These are phyloP conservation scores for Aspergillus egyptiacus DNA, from an alignment of 495 filamentous ascomycete species.

Conservation along the genomic window DNA sequence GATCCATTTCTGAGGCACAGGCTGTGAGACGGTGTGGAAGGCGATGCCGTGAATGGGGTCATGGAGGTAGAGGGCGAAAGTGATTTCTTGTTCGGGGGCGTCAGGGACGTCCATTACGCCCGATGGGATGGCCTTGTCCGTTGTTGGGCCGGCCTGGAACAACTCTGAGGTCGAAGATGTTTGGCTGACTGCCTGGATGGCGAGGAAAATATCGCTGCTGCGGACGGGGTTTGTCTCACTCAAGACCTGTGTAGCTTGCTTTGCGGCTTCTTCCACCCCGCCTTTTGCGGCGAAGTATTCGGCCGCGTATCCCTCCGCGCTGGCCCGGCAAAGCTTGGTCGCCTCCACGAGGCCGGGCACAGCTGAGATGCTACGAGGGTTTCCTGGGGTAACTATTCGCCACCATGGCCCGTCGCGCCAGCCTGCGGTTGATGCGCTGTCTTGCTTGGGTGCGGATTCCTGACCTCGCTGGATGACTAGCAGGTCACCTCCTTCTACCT, in stretches of 20 bases:
- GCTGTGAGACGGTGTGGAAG: slow-evolving; percentile 77
- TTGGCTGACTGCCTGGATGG: slow-evolving; percentile 79
- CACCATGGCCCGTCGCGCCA: slow-evolving; percentile 98
- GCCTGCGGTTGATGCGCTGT: slow-evolving; percentile 50
- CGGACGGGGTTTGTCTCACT: slow-evolving; percentile 83
- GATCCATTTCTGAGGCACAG: slow-evolving; percentile 80
- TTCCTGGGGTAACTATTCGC: slow-evolving; percentile 57
- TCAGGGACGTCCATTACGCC: slow-evolving; percentile 46
- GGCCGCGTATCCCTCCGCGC: slow-evolving; percentile 76
- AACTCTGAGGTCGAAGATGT: slow-evolving; percentile 50
- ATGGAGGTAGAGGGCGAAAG: slow-evolving; percentile 86
- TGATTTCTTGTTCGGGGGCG: slow-evolving; percentile 53
- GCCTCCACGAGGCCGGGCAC: slow-evolving; percentile 78
- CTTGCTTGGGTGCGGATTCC: slow-evolving; percentile 67
- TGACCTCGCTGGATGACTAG: slow-evolving; percentile 90
- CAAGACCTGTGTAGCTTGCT: slow-evolving; percentile 64
- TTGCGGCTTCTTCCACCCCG: slow-evolving; percentile 73
- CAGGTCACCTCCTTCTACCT: slow-evolving; percentile 97
- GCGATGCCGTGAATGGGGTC: slow-evolving; percentile 90
- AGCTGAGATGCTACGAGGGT: slow-evolving; percentile 68
- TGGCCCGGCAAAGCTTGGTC: slow-evolving; percentile 80
- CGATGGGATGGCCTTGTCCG: slow-evolving; percentile 50
- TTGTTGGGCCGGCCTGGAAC: slow-evolving; percentile 54
- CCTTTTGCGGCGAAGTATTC: slow-evolving; percentile 75
- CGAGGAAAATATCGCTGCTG: slow-evolving; percentile 89